phyloP scores from a whole-genome alignment of 2,329 filamentous ascomycete species.

The Ophioceras dolichostomum region DNA sequence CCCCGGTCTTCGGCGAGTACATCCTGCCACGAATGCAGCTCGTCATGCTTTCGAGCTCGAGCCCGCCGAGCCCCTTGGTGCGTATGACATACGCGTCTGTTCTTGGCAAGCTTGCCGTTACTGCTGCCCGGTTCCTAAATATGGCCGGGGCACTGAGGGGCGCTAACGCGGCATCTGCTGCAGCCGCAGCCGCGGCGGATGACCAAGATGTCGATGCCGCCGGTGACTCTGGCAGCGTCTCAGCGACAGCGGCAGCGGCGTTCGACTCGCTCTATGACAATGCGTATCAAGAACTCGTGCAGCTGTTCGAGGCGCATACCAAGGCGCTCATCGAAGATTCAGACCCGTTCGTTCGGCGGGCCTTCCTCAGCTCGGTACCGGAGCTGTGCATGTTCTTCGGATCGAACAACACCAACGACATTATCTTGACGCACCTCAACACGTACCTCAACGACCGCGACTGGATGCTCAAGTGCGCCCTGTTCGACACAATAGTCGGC shows the following conservation, averaged over 20 bases:
- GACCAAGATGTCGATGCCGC: slow-evolving; percentile 73
- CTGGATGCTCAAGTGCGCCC: slow-evolving; percentile 93
- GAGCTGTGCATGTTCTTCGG: slow-evolving; percentile 93
- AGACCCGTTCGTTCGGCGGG: slow-evolving; percentile 75
- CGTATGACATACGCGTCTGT: slow-evolving; percentile 89
- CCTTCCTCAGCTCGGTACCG: slow-evolving; percentile 83
- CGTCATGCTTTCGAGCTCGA: slow-evolving; percentile 31
- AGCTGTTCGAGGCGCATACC: slow-evolving; percentile 76
- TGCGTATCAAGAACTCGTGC: slow-evolving; percentile 69
- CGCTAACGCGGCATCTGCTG: no score
- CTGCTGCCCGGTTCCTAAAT: slow-evolving; percentile 74
- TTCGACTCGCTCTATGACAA: slow-evolving; percentile 81
- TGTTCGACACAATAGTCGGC: slow-evolving; percentile 90
- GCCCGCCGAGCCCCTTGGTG: slow-evolving; percentile 55
- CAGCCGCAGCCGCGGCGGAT: no score
- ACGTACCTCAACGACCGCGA: slow-evolving; percentile 95
- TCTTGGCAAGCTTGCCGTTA: slow-evolving; percentile 75
- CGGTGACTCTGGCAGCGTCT: not conserved
- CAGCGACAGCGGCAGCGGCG: slow-evolving; percentile 25
- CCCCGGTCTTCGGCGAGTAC: slow-evolving; percentile 57
- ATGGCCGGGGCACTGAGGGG: slow-evolving; percentile 74
- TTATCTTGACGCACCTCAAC: slow-evolving; percentile 91
- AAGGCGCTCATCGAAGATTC: slow-evolving; percentile 81
- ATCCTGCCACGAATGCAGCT: slow-evolving; percentile 52
- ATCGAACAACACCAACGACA: slow-evolving; percentile 81